These are phyloP conservation scores for Plasmodium knowlesi DNA, from an alignment of 169 alveolate species.

Conservation along the genomic window DNA sequence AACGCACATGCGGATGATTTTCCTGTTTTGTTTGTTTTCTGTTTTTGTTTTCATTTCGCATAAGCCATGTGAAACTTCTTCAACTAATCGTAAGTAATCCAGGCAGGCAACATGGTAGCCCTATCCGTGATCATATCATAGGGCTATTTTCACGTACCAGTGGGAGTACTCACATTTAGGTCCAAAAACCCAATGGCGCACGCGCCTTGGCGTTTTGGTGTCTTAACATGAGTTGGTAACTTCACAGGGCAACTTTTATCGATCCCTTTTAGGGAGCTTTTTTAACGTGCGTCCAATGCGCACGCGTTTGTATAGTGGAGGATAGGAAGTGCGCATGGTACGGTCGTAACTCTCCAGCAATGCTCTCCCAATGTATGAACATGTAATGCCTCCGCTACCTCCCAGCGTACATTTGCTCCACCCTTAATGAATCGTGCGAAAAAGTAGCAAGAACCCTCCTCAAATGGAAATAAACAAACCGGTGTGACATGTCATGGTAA, in stretches of 20 bases:
- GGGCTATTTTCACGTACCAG: background rate
- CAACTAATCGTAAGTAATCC: background rate
- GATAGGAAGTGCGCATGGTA: background rate
- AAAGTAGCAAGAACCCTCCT: background rate
- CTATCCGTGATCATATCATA: background rate
- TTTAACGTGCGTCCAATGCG: background rate
- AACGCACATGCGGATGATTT: background rate
- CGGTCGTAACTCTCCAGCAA: background rate
- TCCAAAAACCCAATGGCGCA: background rate
- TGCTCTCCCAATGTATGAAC: background rate
- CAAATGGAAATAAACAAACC: background rate
- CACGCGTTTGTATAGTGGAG: background rate
- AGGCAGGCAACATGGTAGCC: background rate
- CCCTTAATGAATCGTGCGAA: background rate
- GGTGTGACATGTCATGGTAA: background rate
- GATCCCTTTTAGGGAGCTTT: background rate
- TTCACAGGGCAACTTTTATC: background rate
- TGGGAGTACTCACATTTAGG: background rate
- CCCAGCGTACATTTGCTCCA: background rate
- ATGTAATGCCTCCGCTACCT: background rate
- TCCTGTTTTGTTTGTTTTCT: constrained; percentile 6
- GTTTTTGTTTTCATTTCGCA: background rate
- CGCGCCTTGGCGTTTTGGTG: background rate
- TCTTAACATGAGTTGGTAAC: background rate
- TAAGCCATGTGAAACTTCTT: background rate